A percentile compares a stretch with the other conserved stretches of the same genome.
Evolutionary conservation across 345 rosid genomes (phyloP).

Genomic region (Citrus cavaleriei): DNA sequence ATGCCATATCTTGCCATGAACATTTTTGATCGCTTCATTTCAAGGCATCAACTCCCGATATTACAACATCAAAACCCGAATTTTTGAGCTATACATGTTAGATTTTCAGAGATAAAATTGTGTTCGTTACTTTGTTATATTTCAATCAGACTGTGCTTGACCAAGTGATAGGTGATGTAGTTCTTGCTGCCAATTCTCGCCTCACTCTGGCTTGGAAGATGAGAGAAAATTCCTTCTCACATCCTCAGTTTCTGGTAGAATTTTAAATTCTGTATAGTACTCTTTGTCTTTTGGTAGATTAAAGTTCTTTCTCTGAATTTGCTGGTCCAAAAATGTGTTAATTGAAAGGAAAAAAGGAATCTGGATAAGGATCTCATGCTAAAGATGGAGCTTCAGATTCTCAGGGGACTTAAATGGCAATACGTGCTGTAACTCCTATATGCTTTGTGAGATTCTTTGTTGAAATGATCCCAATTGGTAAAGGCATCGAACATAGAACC

Average conservation of each 20-base stretch:
- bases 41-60: constrained; percentile 8
- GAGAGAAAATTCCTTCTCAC: not conserved
- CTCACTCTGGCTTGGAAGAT: not conserved
- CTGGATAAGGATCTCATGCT: not conserved
- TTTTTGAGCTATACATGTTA: not conserved
- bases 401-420: not conserved
- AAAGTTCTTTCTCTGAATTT: not conserved
- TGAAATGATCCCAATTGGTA: not conserved
- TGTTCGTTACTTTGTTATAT: too few species aligned
- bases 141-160: not conserved
- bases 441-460: not conserved
- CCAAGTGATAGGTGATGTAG: not conserved
- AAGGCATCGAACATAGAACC: not conserved
- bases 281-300: not conserved
- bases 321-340: not conserved
- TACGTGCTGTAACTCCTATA: not conserved
- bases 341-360: not conserved
- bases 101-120: not conserved
- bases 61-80: not conserved
- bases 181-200: not conserved
- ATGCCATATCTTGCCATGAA: constrained; percentile 3
- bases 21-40: constrained; percentile 1
- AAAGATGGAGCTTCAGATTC: not conserved
- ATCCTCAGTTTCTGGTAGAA: not conserved
- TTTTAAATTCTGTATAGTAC: not conserved